Base-by-base conservation (phyloP, 306 rosid species). In the Rosa lucieae region DNA sequence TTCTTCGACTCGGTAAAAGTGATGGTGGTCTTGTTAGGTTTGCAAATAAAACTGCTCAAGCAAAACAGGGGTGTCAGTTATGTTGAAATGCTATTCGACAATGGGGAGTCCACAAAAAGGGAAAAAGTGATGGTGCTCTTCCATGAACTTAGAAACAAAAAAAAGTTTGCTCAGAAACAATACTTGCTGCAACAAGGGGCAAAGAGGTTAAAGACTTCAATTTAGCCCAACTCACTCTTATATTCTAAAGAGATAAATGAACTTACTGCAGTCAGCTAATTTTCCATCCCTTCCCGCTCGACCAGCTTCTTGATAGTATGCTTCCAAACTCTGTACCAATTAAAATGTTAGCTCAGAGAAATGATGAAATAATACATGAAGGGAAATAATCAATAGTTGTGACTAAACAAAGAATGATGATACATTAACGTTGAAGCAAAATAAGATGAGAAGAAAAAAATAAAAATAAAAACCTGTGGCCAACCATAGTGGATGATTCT, bases 211-310 rank as follows among this genome's bases (percentile, higher is more conserved):
- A 37, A 73, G 65, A 6, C 47, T 40, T 37, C 49, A 53, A 52
- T 5, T 18, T n/a, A 72, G 6, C 62, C 10, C 17, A 72, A 17
- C n/a, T 49, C 23, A 72, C 23, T 17, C 44, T 8, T n/a, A 40
- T 18, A 39, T 53, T 37, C 66, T 20, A 74, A 37, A 46, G 62
- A 48, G 56, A 42, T 15, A 77, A 29, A 73, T 68, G 49, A 81
- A 75, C 94, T 85, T 87, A 94, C 97, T 86, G 88, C 99, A 94
- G 78, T 91, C 90, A 26, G 97, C 92, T 83, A 91, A 83, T 66
- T 91, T 89, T 49, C 99, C 99, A 84, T 94, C 99, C 78, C 99
- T 90, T 78, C 99, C 97, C 44, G 97, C 99, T 76, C 99, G 93
- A 23, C 99, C 97, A 72, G 97, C 99, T 89, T 92, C 97, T 89